Base-by-base conservation (phyloP, 345 rosid species). In the thale cress (Arabidopsis thaliana) region DNA sequence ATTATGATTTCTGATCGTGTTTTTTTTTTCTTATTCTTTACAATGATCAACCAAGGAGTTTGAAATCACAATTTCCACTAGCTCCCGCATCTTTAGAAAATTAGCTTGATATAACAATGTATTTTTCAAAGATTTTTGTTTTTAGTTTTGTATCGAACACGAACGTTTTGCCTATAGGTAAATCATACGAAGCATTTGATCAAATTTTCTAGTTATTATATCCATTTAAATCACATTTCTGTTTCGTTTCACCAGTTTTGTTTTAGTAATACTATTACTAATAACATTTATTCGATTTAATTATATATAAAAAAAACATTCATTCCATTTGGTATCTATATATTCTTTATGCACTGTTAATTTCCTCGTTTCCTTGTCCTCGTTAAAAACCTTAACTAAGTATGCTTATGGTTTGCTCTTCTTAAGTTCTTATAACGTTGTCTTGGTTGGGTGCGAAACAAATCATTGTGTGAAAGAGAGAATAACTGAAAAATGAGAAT, bases 61-160 rank as follows among this genome's bases (percentile, higher is more conserved):
- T 33, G 78, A 76, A 76, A 94, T 80, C 82, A 91, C 69, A 58
- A 79, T 56, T 68, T 83, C 86, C 53, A 90, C 88, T 76, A 91
- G 68, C 42, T 88, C 92, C 98, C 93, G 89, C 44, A 87, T 69
- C 78, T 82, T 87, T 46, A 93, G 63, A 5, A 38, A 13, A 11
- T 0, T 12, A 41, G 45, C n/a, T 16, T 16, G 20, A 16, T 41
- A 12, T 4, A 41, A 12, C 0, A 41, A 11, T 41, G 14, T 41
- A 38, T 41, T 12, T 41, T 41, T 42, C 12, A 14, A 41, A 41
- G 46, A 42, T 13, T 13, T 2, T 36, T 28, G 30, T 36, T 36
- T 36, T 36, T 7, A 7, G 38, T 38, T 38, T 45, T 45, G 50
- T n/a, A 45, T 42, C 48, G 30, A 42, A 42, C n/a, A 13, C 4